phyloP scores from a whole-genome alignment of 2,329 filamentous ascomycete genomes.

The Rugonectria rugulosa region DNA sequence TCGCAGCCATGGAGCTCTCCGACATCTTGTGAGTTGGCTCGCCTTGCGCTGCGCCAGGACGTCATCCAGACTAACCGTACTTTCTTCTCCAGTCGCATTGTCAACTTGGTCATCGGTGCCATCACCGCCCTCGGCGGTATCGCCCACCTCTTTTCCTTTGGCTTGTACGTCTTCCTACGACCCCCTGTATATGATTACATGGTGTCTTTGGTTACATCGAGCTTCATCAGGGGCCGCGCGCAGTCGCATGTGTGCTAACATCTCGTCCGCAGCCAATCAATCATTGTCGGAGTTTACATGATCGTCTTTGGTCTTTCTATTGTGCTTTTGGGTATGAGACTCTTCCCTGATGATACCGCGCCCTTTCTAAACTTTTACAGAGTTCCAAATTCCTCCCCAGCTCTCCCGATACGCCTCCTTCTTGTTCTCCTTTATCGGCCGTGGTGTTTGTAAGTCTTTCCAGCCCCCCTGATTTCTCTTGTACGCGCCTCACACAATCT shows the following conservation, averaged over 20 bases:
- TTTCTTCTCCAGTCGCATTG: slow-evolving; percentile 74
- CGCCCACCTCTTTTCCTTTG: slow-evolving; percentile 70
- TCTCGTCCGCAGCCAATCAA: slow-evolving; percentile 42
- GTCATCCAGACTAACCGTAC: slow-evolving; percentile 45
- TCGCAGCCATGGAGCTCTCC: slow-evolving; percentile 80
- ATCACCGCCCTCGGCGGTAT: slow-evolving; percentile 89
- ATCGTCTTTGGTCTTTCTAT: slow-evolving; percentile 88
- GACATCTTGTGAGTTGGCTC: slow-evolving; percentile 78
- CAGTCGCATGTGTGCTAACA: slow-evolving; percentile 23
- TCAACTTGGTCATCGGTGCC: slow-evolving; percentile 88
- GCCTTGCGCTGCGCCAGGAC: slow-evolving; percentile 3
- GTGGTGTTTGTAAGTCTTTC: slow-evolving; percentile 82
- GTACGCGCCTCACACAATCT: slow-evolving; percentile 12
- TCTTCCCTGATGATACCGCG: slow-evolving; percentile 18
- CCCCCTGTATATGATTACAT: neutral
- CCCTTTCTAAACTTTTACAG: slow-evolving; percentile 50
- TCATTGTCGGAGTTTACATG: slow-evolving; percentile 86
- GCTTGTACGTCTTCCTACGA: slow-evolving; percentile 60
- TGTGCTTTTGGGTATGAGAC: slow-evolving; percentile 65
- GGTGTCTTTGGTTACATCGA: neutral
- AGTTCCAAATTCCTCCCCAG: slow-evolving; percentile 95
- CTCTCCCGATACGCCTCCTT: slow-evolving; percentile 94
- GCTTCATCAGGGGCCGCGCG: neutral
- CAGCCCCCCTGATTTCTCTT: neutral
- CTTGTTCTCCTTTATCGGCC: slow-evolving; percentile 96